phyloP scores from a whole-genome alignment of 805 yeast species.

The Ogataea parapolymorpha region DNA sequence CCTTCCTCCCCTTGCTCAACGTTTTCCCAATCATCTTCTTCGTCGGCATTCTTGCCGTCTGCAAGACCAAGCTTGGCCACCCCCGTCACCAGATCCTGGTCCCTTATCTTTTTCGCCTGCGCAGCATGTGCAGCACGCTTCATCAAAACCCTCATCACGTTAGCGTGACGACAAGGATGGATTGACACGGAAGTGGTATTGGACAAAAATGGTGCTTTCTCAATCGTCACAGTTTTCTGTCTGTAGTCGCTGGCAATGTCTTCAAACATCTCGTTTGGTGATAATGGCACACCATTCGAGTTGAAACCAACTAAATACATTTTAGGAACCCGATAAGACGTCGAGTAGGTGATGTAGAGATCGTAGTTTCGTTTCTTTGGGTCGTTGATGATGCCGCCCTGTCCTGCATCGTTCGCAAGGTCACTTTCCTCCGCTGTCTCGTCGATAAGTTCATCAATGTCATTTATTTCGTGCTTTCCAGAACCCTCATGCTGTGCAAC shows the following conservation, averaged over 20 bases:
- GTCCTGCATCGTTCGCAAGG: slow-evolving; percentile 27
- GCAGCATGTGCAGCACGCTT: slow-evolving; percentile 60
- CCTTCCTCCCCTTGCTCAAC: slow-evolving; percentile 32
- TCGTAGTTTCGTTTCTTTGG: slow-evolving; percentile 70
- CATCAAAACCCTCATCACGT: slow-evolving; percentile 88
- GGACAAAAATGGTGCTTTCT: slow-evolving; percentile 78
- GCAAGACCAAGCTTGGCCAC: slow-evolving; percentile 47
- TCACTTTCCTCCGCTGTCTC: slow-evolving; percentile 31
- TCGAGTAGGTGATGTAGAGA: slow-evolving; percentile 86
- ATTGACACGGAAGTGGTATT: slow-evolving; percentile 81
- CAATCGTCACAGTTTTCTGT: slow-evolving; percentile 95
- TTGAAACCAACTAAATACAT: slow-evolving; percentile 87
- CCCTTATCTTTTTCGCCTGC: slow-evolving; percentile 31
- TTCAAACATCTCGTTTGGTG: slow-evolving; percentile 90
- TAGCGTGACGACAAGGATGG: slow-evolving; percentile 95
- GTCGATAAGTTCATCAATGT: slow-evolving; percentile 37
- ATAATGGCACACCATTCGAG: slow-evolving; percentile 77
- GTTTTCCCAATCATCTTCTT: slow-evolving; percentile 52
- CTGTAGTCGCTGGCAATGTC: slow-evolving; percentile 90
- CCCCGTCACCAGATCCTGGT: slow-evolving; percentile 35
- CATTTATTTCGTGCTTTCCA: slow-evolving; percentile 37
- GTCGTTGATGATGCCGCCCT: slow-evolving; percentile 36
- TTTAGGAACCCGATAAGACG: slow-evolving; percentile 94
- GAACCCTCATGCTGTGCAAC: slow-evolving; percentile 12
- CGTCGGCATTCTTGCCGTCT: slow-evolving; percentile 31